These are phyloP conservation scores for Sonneratia caseolaris DNA, from an alignment of 345 rosid genomes.

Conservation along the genomic window DNA sequence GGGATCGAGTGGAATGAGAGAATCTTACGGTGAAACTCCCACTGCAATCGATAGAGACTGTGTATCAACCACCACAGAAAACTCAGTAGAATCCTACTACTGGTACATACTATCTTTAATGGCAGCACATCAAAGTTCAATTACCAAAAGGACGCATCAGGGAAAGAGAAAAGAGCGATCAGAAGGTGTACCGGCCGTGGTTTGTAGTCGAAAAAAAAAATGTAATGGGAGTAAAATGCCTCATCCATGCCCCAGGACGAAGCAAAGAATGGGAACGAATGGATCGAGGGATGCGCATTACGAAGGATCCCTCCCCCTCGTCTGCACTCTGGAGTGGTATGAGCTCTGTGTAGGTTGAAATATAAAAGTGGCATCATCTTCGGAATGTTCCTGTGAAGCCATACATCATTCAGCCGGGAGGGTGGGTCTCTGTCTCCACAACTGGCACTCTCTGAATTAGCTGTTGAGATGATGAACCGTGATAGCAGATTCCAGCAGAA, in stretches of 20 bases:
- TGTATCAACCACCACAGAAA: background rate
- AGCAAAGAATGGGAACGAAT: conserved; percentile 12
- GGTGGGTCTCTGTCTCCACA: background rate
- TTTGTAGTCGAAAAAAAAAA: background rate
- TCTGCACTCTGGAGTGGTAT: background rate
- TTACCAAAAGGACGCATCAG: background rate
- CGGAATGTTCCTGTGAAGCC: background rate
- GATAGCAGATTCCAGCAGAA: background rate
- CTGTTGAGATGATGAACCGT: background rate
- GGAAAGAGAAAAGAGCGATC: background rate
- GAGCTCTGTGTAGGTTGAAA: background rate
- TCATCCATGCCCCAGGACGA: conserved; percentile 5
- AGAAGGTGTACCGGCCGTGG: background rate
- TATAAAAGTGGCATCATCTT: background rate
- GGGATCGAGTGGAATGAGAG: too few species aligned
- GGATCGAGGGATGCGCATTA: conserved; percentile 2
- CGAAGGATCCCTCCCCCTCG: background rate
- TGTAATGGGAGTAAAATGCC: background rate
- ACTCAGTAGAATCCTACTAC: background rate
- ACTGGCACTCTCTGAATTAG: background rate
- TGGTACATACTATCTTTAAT: background rate
- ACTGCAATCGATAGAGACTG: too few species aligned
- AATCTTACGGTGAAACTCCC: too few species aligned
- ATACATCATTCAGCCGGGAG: background rate
- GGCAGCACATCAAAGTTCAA: background rate